These are phyloP conservation scores for Neoboletus magnificus DNA, from an alignment of 768 basidiomycete species.

Conservation along the genomic window DNA sequence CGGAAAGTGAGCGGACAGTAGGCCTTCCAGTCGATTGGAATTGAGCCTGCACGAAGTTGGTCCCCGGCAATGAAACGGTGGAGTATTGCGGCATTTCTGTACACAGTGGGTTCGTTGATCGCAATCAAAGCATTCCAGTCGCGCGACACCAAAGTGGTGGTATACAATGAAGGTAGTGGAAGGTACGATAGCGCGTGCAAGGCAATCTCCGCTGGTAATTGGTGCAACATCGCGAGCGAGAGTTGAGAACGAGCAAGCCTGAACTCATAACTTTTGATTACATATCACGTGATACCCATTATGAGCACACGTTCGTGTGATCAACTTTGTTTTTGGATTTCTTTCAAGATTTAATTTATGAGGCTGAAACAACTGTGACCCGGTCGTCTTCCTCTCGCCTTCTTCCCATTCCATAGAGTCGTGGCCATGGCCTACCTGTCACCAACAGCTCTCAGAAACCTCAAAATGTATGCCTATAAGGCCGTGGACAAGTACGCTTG, in stretches of 20 bases:
- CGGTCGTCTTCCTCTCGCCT: neutral
- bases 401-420: neutral
- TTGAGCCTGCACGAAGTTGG: constrained; percentile 29
- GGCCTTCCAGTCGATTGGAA: constrained; percentile 50
- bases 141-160: constrained; percentile 38
- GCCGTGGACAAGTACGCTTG: constrained; percentile 71
- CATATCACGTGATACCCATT: constrained; percentile 1
- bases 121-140: constrained; percentile 47
- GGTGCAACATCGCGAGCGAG: constrained; percentile 34
- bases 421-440: constrained; percentile 64
- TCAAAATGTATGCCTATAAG: constrained; percentile 77
- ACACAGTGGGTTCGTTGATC: constrained; percentile 50
- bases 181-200: constrained; percentile 50
- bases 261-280: neutral
- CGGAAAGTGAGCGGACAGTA: constrained; percentile 44
- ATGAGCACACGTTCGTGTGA: neutral
- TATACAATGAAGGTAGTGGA: constrained; percentile 41
- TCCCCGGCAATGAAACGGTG: constrained; percentile 44
- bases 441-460: constrained; percentile 61
- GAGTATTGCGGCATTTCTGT: constrained; percentile 51
- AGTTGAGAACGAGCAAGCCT: neutral
- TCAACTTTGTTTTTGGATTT: neutral
- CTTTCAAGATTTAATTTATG: neutral
- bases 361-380: neutral
- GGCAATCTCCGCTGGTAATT: constrained; percentile 57